phyloP scores from a whole-genome alignment of 2,329 filamentous ascomycete genomes.

The Talaromyces atroroseus region DNA sequence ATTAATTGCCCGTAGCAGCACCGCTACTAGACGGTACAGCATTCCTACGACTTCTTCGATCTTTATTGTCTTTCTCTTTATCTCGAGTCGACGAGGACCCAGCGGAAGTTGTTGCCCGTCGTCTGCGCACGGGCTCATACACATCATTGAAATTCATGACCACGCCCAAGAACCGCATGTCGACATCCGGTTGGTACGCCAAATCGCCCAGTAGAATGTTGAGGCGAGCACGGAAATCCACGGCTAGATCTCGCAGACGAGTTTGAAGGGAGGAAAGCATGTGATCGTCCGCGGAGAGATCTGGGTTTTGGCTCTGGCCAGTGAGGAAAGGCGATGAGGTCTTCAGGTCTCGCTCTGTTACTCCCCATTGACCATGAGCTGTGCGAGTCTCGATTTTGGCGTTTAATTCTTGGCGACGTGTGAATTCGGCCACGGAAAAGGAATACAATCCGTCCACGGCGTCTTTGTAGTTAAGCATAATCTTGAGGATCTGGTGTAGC shows the following conservation, averaged over 20 bases:
- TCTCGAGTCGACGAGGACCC: conserved; percentile 26
- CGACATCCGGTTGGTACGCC: conserved; percentile 86
- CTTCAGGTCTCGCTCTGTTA: conserved; percentile 50
- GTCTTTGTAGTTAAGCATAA: conserved; percentile 91
- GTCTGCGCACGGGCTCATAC: conserved; percentile 70
- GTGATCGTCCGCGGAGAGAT: conserved; percentile 46
- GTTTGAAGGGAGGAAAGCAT: conserved; percentile 71
- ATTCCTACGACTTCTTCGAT: conserved; percentile 12
- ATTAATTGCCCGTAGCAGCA: background rate
- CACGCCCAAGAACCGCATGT: conserved; percentile 91
- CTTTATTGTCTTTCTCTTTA: conserved; percentile 10
- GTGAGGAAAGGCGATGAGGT: conserved; percentile 29
- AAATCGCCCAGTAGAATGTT: conserved; percentile 83
- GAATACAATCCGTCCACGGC: conserved; percentile 90
- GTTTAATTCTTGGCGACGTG: conserved; percentile 76
- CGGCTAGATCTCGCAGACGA: conserved; percentile 65
- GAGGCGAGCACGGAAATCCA: conserved; percentile 70
- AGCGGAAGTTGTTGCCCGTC: conserved; percentile 25
- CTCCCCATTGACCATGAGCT: conserved; percentile 59
- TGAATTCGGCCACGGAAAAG: conserved; percentile 92
- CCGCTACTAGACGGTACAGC: background rate
- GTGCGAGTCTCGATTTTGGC: conserved; percentile 65
- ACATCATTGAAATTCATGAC: conserved; percentile 99
- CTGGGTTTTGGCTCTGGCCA: conserved; percentile 20
- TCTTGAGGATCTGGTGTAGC: conserved; percentile 83